Conservation (phyloP, 2,329 filamentous ascomycete genomes). For the Cladosporium halotolerans region DNA sequence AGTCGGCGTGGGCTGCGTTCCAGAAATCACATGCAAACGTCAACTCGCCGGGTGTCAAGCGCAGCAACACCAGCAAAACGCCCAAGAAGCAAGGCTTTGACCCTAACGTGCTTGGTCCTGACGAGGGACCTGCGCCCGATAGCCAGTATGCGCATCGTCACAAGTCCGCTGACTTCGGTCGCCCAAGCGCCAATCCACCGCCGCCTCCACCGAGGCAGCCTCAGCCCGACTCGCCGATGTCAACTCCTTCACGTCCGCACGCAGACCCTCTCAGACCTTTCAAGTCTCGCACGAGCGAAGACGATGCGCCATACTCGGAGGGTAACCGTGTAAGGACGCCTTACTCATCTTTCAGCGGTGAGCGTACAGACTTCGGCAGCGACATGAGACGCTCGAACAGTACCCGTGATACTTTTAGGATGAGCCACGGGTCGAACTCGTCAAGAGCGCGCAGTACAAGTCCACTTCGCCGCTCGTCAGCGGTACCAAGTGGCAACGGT, state of each 20-base stretch:
- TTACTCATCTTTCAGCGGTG: constrained; percentile 50
- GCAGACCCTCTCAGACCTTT: constrained; percentile 34
- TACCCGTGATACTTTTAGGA: constrained; percentile 38
- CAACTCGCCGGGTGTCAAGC: constrained; percentile 26
- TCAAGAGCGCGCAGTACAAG: constrained; percentile 22
- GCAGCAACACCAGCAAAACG: constrained; percentile 33
- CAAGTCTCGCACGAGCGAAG: constrained; percentile 22
- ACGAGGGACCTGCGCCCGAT: constrained; percentile 49
- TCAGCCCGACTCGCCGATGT: constrained; percentile 20
- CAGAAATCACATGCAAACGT: constrained; percentile 19
- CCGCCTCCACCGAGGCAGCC: constrained; percentile 35
- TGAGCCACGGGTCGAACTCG: constrained; percentile 15
- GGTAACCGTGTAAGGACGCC: constrained; percentile 46
- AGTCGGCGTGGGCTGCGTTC: constrained; percentile 32
- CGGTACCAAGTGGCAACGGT: constrained; percentile 10
- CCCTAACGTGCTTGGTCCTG: constrained; percentile 51
- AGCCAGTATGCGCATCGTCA: constrained; percentile 24
- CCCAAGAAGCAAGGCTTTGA: constrained; percentile 53
- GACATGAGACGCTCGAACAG: constrained; percentile 48
- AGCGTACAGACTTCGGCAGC: constrained; percentile 51
- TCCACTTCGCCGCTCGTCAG: constrained; percentile 15
- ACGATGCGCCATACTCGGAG: constrained; percentile 40
- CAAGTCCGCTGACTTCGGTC: constrained; percentile 25
- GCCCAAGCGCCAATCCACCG: constrained; percentile 21
- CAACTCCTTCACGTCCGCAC: constrained; percentile 31